Evolutionary conservation across 2,329 filamentous ascomycete species (phyloP).

Genomic region (Fusarium sp.): DNA sequence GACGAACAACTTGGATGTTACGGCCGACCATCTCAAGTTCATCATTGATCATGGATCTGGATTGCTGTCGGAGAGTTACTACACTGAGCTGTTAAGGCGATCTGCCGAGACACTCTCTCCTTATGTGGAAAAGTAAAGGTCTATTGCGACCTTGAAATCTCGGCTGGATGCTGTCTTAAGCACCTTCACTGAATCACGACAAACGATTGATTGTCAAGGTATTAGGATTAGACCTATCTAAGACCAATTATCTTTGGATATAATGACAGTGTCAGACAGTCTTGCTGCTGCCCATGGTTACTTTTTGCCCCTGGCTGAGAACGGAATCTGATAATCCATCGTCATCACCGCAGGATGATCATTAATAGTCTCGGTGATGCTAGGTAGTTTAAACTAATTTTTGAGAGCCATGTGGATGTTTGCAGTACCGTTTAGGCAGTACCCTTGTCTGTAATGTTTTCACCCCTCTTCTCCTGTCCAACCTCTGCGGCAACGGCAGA

Average conservation of each 20-base stretch:
- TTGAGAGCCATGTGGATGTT: background rate
- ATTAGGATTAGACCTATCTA: background rate
- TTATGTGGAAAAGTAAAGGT: too few species aligned
- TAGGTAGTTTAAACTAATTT: background rate
- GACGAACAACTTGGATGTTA: conserved; percentile 1
- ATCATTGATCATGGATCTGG: conserved; percentile 34
- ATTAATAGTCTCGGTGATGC: background rate
- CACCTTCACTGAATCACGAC: background rate
- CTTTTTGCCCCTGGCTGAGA: background rate
- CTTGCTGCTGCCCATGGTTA: background rate
- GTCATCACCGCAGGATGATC: background rate
- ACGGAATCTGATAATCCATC: background rate
- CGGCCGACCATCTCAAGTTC: conserved; percentile 26
- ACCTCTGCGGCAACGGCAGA: conserved; percentile 16
- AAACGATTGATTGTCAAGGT: background rate
- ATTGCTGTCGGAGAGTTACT: conserved; percentile 21
- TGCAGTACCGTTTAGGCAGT: background rate
- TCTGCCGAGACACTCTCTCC: conserved; percentile 19
- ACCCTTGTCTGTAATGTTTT: background rate
- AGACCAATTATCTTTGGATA: background rate
- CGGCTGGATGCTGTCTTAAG: too few species aligned
- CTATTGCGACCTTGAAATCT: too few species aligned
- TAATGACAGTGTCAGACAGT: background rate
- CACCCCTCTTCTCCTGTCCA: background rate
- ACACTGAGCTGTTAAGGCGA: conserved; percentile 10